A percentile compares a stretch with the other conserved stretches of the same genome.
These are phyloP conservation scores for Solanum hybrid DNA, from an alignment of 305 asterid species.

Conservation along the genomic window DNA sequence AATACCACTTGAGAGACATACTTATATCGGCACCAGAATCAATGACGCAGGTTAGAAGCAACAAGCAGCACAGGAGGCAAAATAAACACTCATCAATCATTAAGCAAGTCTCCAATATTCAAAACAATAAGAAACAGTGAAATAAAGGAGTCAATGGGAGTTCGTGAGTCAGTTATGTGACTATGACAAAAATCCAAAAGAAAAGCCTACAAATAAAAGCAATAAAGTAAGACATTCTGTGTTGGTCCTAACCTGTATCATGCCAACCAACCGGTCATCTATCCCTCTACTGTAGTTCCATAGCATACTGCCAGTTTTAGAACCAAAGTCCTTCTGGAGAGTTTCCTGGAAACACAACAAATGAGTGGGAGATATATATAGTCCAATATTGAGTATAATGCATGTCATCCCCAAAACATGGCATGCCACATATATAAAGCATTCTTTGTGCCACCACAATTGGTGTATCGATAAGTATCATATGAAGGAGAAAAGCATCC, in stretches of 20 bases:
- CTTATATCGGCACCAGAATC: not conserved
- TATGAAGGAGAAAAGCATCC: not conserved
- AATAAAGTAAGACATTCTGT: not conserved
- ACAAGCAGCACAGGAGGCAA: not conserved
- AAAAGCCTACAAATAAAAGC: not conserved
- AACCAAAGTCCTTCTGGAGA: slow-evolving; percentile 87
- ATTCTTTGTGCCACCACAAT: not conserved
- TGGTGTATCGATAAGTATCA: not conserved
- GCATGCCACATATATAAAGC: not conserved
- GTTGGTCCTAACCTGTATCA: slow-evolving; percentile 36
- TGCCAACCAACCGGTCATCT: slow-evolving; percentile 70
- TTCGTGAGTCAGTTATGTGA: not conserved
- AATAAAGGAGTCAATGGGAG: not conserved
- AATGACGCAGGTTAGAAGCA: not conserved
- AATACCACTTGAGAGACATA: not conserved
- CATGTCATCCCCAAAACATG: not conserved
- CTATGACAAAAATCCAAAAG: not conserved
- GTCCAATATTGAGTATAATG: not conserved
- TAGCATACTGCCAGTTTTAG: slow-evolving; percentile 86
- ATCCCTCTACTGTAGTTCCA: slow-evolving; percentile 92
- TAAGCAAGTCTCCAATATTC: not conserved
- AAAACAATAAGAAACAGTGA: not conserved
- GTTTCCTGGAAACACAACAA: slow-evolving; percentile 49
- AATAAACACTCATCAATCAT: not conserved
- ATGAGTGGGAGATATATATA: not conserved